Evolutionary conservation across 2,329 filamentous ascomycete species (phyloP).

Genomic region (Aspergillus sp.): DNA sequence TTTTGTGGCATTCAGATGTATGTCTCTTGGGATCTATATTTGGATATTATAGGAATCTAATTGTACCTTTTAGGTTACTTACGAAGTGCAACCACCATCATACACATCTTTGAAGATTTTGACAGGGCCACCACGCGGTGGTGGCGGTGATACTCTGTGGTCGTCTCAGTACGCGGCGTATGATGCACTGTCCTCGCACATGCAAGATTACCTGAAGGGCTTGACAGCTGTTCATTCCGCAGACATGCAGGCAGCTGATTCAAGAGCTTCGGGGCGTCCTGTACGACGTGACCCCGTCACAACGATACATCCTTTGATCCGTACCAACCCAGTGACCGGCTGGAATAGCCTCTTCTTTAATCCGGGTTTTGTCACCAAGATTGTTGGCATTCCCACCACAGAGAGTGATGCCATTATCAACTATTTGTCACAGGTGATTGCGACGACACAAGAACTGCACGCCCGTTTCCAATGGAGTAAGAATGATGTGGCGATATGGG

Average conservation of each 20-base stretch:
- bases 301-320: constrained; percentile 50
- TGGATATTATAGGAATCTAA: constrained; percentile 2
- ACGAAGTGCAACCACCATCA: constrained; percentile 50
- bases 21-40: constrained; percentile 7
- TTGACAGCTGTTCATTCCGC: constrained; percentile 50
- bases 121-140: constrained; percentile 46
- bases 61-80: constrained; percentile 39
- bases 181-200: constrained; percentile 46
- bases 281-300: constrained; percentile 47
- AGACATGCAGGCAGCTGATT: constrained; percentile 46
- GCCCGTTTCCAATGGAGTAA: constrained; percentile 58
- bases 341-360: constrained; percentile 56
- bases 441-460: constrained; percentile 59
- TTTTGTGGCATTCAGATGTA: constrained; percentile 50
- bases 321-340: constrained; percentile 54
- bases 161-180: constrained; percentile 52
- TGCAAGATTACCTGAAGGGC: constrained; percentile 53
- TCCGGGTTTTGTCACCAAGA: constrained; percentile 50
- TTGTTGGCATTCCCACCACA: constrained; percentile 50
- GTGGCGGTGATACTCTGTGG: constrained; percentile 52
- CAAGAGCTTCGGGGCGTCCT: constrained; percentile 42
- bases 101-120: constrained; percentile 51
- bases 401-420: constrained; percentile 47
- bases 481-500: constrained; percentile 61
- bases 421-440: constrained; percentile 47